Conservation (phyloP, 495 filamentous ascomycete genomes). For the Penicillium dipodomyicola region DNA sequence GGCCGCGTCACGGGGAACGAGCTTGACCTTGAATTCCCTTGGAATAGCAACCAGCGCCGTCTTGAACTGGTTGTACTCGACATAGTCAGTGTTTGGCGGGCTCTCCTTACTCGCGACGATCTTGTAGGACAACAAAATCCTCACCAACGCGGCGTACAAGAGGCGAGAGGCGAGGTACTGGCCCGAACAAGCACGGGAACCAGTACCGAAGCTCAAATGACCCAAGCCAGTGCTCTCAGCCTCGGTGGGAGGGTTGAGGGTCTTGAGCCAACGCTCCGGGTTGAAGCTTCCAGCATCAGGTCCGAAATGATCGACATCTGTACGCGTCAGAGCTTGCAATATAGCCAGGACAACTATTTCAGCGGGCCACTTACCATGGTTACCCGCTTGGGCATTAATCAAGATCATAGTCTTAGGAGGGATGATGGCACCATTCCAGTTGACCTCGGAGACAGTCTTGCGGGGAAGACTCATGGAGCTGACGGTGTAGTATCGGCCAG, state of each 20-base stretch:
- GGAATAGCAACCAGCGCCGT: conserved; percentile 56
- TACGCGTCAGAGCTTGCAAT: neutral
- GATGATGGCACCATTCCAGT: conserved; percentile 56
- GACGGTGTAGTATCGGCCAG: conserved; percentile 54
- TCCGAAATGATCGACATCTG: conserved; percentile 53
- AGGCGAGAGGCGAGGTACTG: conserved; percentile 50
- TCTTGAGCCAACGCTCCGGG: conserved; percentile 52
- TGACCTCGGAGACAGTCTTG: conserved; percentile 50
- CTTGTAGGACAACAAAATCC: conserved; percentile 48
- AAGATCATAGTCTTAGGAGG: conserved; percentile 54
- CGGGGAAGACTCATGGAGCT: conserved; percentile 53
- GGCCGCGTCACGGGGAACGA: conserved; percentile 45
- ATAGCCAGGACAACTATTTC: neutral
- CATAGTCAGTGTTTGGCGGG: conserved; percentile 56
- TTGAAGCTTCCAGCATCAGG: conserved; percentile 48
- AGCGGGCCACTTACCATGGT: conserved; percentile 45
- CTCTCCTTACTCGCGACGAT: conserved; percentile 48
- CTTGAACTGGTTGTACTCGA: conserved; percentile 58
- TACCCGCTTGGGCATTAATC: conserved; percentile 57
- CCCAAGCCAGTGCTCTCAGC: conserved; percentile 33
- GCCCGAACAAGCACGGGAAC: conserved; percentile 53
- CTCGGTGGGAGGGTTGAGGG: conserved; percentile 37
- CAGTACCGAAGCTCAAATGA: conserved; percentile 54
- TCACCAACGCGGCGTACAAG: conserved; percentile 49
- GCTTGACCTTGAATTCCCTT: conserved; percentile 49